These are phyloP conservation scores for Hagleromyces aurorensis DNA, from an alignment of 805 yeast species.

Conservation along the genomic window DNA sequence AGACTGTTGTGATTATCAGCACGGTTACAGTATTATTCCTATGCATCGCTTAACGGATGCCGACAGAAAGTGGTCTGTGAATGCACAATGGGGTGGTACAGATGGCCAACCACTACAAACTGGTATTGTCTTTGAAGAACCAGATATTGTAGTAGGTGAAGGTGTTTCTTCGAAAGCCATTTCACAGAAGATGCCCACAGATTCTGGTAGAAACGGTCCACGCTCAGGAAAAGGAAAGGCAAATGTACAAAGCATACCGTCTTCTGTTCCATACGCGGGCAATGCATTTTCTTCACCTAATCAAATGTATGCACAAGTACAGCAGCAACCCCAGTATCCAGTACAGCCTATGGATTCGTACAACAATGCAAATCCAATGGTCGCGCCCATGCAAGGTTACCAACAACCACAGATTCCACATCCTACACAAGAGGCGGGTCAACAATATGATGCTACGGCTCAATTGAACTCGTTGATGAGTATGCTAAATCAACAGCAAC, in stretches of 20 bases:
- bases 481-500: slow-evolving; percentile 35
- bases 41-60: slow-evolving; percentile 86
- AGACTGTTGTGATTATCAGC: slow-evolving; percentile 93
- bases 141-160: slow-evolving; percentile 93
- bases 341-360: slow-evolving; percentile 10
- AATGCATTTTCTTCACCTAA: slow-evolving; percentile 14
- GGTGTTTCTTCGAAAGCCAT: slow-evolving; percentile 91
- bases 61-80: slow-evolving; percentile 79
- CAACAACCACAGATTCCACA: slow-evolving; percentile 17
- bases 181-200: slow-evolving; percentile 87
- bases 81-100: slow-evolving; percentile 96
- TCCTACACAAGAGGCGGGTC: slow-evolving; percentile 20
- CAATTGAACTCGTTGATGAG: slow-evolving; percentile 37
- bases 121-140: slow-evolving; percentile 88
- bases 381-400: slow-evolving; percentile 10
- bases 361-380: slow-evolving; percentile 11
- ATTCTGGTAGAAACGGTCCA: slow-evolving; percentile 78
- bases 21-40: slow-evolving; percentile 84
- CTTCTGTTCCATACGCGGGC: slow-evolving; percentile 15
- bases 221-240: slow-evolving; percentile 59
- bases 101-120: slow-evolving; percentile 75
- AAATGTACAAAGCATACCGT: slow-evolving; percentile 24
- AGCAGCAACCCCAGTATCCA: slow-evolving; percentile 12
- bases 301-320: slow-evolving; percentile 19
- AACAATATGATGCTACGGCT: slow-evolving; percentile 31